A percentile compares a stretch with the other conserved stretches of the same genome.
phyloP scores from a whole-genome alignment of 2,329 filamentous ascomycete genomes.

The Neofusicoccum ribis region DNA sequence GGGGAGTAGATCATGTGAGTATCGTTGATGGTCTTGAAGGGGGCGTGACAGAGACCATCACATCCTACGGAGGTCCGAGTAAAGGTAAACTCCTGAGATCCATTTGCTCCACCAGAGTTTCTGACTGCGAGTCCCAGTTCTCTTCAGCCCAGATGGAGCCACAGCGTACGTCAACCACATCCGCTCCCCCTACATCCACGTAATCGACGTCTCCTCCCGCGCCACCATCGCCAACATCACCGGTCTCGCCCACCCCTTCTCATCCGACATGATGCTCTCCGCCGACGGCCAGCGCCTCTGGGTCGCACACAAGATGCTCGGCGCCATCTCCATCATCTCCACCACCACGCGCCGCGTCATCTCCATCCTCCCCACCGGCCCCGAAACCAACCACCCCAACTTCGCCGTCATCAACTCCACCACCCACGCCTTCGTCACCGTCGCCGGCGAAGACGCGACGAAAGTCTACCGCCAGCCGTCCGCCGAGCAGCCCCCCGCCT shows the following conservation, averaged over 20 bases:
- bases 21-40: constrained; percentile 13
- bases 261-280: constrained; percentile 20
- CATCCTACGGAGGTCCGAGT: constrained; percentile 17
- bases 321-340: constrained; percentile 3
- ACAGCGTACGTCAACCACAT: constrained; percentile 22
- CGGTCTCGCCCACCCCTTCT: constrained; percentile 19
- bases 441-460: constrained; percentile 4
- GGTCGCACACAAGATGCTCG: constrained; percentile 17
- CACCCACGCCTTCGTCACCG: constrained; percentile 18
- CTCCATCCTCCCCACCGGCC: not conserved
- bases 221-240: constrained; percentile 15
- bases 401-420: constrained; percentile 7
- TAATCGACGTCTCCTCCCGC: constrained; percentile 12
- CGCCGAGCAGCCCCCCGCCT: not conserved
- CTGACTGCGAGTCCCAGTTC: not conserved
- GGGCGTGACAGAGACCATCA: constrained; percentile 5
- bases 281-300: constrained; percentile 15
- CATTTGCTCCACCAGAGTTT: too few species aligned
- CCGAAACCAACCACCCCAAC: constrained; percentile 21
- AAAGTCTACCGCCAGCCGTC: constrained; percentile 3
- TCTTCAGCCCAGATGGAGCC: constrained; percentile 20
- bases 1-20: constrained; percentile 17
- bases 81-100: not conserved
- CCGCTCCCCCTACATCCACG: constrained; percentile 10
- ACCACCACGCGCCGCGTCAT: not conserved